Conservation (phyloP, 2,329 filamentous ascomycete species). For the Plenodomus lindquistii region DNA sequence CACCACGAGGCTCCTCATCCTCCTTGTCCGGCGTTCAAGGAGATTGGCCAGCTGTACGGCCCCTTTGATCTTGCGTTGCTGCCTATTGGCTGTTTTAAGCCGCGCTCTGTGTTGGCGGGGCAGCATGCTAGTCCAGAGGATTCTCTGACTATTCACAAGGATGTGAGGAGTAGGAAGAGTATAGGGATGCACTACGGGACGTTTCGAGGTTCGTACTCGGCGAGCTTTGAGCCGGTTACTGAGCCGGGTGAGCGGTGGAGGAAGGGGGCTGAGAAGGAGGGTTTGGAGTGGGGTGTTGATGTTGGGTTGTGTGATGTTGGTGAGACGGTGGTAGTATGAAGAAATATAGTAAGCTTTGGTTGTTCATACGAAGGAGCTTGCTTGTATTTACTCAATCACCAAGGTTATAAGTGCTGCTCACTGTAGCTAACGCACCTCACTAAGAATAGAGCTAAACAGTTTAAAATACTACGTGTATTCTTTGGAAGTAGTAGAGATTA, state of each 20-base stretch:
- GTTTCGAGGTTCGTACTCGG: conserved; percentile 50
- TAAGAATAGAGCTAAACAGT: no score
- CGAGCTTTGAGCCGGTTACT: conserved; percentile 54
- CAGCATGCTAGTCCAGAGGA: conserved; percentile 55
- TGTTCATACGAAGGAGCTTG: no score
- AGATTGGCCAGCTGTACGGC: conserved; percentile 52
- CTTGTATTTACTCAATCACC: no score
- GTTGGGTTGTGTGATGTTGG: conserved; percentile 51
- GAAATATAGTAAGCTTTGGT: no score
- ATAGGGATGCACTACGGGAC: conserved; percentile 59
- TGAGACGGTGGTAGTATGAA: conserved; percentile 50
- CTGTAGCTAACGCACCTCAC: no score
- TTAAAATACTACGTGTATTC: no score
- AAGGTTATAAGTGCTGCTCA: no score
- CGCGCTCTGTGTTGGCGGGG: conserved; percentile 49
- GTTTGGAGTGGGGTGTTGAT: conserved; percentile 44
- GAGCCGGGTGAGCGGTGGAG: conserved; percentile 53
- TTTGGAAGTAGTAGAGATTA: no score
- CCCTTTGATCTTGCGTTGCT: conserved; percentile 56
- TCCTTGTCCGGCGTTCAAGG: conserved; percentile 53
- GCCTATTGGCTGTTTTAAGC: conserved; percentile 55
- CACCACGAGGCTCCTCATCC: conserved; percentile 42
- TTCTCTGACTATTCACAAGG: conserved; percentile 53
- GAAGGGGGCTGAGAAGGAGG: conserved; percentile 49
- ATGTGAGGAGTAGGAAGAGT: conserved; percentile 52